A percentile compares a stretch with the other conserved stretches of the same genome.
Evolutionary conservation across 2,329 filamentous ascomycete genomes (phyloP).

Genomic region (Cercospora zeina): DNA sequence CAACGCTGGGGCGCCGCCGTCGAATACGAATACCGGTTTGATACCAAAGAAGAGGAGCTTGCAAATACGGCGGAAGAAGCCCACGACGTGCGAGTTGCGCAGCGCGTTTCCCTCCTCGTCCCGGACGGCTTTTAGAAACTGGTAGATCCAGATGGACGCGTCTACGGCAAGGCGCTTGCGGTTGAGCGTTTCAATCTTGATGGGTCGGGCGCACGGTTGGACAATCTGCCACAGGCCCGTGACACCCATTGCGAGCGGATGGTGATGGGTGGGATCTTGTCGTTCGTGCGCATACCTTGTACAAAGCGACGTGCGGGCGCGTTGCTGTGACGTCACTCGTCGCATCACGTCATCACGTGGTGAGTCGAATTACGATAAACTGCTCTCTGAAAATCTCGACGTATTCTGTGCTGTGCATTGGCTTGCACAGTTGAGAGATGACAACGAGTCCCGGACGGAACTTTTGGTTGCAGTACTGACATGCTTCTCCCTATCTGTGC

Average conservation of each 20-base stretch:
- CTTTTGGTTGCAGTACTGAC: too few species aligned
- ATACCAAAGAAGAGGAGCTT: conserved; percentile 97
- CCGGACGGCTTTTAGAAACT: conserved; percentile 96
- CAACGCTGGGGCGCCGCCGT: conserved; percentile 85
- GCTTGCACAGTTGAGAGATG: too few species aligned
- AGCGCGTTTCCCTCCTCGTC: conserved; percentile 98
- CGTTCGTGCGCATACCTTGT: too few species aligned
- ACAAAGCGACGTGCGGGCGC: not conserved
- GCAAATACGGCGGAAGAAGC: conserved; percentile 97
- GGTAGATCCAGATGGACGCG: conserved; percentile 99
- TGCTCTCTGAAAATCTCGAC: too few species aligned
- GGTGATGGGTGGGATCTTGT: not conserved
- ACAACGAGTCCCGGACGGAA: too few species aligned
- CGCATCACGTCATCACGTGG: not conserved
- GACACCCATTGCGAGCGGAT: conserved; percentile 72
- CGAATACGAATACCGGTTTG: conserved; percentile 95
- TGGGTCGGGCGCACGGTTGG: conserved; percentile 90
- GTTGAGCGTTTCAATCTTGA: conserved; percentile 94
- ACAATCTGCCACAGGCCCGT: conserved; percentile 96
- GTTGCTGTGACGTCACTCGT: not conserved
- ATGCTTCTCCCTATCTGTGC: too few species aligned
- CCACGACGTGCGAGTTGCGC: conserved; percentile 92
- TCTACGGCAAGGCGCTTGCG: conserved; percentile 95
- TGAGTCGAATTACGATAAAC: too few species aligned
- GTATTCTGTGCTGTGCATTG: too few species aligned